Base-by-base conservation (phyloP, 768 basidiomycete genomes). In the Mrakia blollopis region DNA sequence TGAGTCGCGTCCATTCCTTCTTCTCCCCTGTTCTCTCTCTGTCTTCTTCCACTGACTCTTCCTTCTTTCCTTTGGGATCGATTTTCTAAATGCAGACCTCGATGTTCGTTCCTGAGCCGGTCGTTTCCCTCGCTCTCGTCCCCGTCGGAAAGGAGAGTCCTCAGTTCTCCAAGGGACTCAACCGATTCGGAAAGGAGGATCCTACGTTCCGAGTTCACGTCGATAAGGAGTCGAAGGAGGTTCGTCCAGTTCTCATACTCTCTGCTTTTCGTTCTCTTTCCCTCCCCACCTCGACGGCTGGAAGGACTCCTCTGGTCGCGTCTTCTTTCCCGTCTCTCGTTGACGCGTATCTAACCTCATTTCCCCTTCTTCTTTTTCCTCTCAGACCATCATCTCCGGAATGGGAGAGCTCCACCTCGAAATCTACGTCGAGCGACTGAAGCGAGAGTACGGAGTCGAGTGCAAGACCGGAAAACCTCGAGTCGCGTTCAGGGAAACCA, bases 371-470 rank as follows among this genome's bases (percentile, higher is more conserved):
- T 50, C 61, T 73, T 3, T 23, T 67, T 68, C n/a, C 35, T 28
- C 16, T 60, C 79, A 94, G 92, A 98, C 96, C 23, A 98, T 99
- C 84, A 98, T 99, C 80, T 98, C 95, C 41, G 97, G 97, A 30
- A 99, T 99, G 97, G 97, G 97, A 35, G 97, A 99, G 84, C 89
- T 99, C 25, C 97, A 99, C 83, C 88, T 99, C 32, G 97, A 99
- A 82, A 96, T 99, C 82, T 98, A 99, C 85, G 94, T 98, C 78
- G 97, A 99, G 83, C 93, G 97, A 57, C 98, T 99, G 94, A 91
- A 90, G 80, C 92, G 97, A 72, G 97, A 99, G 85, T 99, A 99
- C 85, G 92, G 92, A 74, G 92, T 94, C 28, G 90, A 92, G 61
- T 97, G 94, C 81, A 87, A 89, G 23, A 98, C 96, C 10, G 96